Evolutionary conservation across 2,329 filamentous ascomycete genomes (phyloP).

Genomic region (Ophiosphaerella korrae): DNA sequence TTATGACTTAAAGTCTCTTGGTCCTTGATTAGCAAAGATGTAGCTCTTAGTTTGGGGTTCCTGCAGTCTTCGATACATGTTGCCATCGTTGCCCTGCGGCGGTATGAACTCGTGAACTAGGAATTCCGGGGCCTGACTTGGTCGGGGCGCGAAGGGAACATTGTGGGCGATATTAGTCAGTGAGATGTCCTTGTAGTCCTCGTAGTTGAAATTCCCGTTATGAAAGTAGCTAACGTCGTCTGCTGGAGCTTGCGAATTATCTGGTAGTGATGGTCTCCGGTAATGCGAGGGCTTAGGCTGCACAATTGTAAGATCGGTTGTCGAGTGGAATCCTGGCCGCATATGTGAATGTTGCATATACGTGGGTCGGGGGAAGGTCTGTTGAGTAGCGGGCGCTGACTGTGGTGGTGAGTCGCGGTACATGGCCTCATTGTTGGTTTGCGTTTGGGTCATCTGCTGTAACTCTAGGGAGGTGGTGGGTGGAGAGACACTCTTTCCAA

Average conservation of each 20-base stretch:
- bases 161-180: constrained; percentile 39
- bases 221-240: constrained; percentile 32
- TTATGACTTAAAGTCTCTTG: constrained; percentile 46
- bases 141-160: constrained; percentile 36
- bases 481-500: constrained; percentile 50
- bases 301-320: constrained; percentile 39
- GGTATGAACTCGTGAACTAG: constrained; percentile 56
- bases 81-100: constrained; percentile 46
- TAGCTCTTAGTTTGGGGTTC: constrained; percentile 52
- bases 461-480: constrained; percentile 51
- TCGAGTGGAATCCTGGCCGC: constrained; percentile 40
- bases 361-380: constrained; percentile 48
- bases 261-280: constrained; percentile 45
- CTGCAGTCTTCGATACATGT: constrained; percentile 30
- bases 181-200: constrained; percentile 34
- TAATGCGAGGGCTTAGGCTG: constrained; percentile 46
- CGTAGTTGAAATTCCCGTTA: constrained; percentile 33
- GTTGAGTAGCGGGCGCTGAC: constrained; percentile 57
- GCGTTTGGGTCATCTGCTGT: constrained; percentile 34
- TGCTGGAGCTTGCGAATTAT: constrained; percentile 27
- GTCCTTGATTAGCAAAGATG: constrained; percentile 55
- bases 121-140: constrained; percentile 42
- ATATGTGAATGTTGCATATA: constrained; percentile 46
- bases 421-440: constrained; percentile 37
- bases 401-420: constrained; percentile 57